A percentile compares a stretch with the other conserved stretches of the same genome.
phyloP scores from a whole-genome alignment of 2,329 filamentous ascomycete genomes.

The Pseudogymnoascus sp. region DNA sequence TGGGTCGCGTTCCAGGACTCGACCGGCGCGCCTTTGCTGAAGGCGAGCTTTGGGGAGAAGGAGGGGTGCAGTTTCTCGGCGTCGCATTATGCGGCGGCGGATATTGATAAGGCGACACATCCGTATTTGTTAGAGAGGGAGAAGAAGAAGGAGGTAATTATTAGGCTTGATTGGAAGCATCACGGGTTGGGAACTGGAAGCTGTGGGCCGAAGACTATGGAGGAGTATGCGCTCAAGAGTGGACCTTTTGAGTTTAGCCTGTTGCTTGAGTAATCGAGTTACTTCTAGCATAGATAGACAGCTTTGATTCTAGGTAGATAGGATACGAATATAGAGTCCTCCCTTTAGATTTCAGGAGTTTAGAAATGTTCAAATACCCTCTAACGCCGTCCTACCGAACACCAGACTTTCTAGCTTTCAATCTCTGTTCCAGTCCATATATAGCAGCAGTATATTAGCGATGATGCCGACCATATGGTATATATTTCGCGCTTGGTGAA shows the following conservation, averaged over 20 bases:
- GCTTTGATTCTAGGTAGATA: background rate
- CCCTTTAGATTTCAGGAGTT: background rate
- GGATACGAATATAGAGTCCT: background rate
- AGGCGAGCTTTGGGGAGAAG: constrained; percentile 38
- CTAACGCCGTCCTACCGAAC: background rate
- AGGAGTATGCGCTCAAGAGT: constrained; percentile 37
- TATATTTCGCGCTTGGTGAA: background rate
- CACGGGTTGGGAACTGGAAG: constrained; percentile 55
- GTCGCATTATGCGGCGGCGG: constrained; percentile 43
- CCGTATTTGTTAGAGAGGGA: constrained; percentile 48
- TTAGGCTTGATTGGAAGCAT: constrained; percentile 52
- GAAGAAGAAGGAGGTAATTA: constrained; percentile 42
- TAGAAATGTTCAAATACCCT: background rate
- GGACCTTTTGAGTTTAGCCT: constrained; percentile 17
- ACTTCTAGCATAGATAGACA: background rate
- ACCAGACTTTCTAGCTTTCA: background rate
- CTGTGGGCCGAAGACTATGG: constrained; percentile 49
- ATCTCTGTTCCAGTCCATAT: background rate
- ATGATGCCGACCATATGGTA: background rate
- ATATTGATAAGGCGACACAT: constrained; percentile 46
- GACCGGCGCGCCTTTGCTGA: constrained; percentile 29
- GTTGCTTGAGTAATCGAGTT: background rate
- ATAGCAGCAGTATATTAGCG: background rate
- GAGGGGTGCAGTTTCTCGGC: constrained; percentile 48
- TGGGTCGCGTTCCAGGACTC: constrained; percentile 43